Conservation (phyloP, 2,329 filamentous ascomycete genomes). For the Penicillium sp. region DNA sequence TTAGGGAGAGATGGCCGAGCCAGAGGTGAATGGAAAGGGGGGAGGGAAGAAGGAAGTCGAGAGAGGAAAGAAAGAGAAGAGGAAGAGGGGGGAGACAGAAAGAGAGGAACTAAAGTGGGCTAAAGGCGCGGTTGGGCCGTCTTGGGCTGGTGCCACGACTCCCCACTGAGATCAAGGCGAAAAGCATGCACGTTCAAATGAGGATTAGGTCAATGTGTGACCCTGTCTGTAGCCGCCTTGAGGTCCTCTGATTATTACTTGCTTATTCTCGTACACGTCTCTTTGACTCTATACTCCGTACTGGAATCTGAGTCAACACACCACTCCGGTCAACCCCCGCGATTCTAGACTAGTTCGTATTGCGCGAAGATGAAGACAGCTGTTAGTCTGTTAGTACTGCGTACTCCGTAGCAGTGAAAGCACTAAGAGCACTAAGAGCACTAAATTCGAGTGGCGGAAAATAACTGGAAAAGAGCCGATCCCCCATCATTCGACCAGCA, state of each 20-base stretch:
- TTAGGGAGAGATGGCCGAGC: neutral
- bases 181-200: slow-evolving; percentile 34
- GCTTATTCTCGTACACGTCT: neutral
- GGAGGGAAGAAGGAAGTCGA: neutral
- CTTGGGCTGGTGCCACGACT: slow-evolving; percentile 47
- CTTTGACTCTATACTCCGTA: neutral
- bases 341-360: neutral
- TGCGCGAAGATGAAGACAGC: no score
- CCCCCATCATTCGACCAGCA: slow-evolving; percentile 19
- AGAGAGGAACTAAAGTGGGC: slow-evolving; percentile 36
- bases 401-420: no score
- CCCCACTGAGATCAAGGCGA: slow-evolving; percentile 32
- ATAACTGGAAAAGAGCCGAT: slow-evolving; percentile 16
- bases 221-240: slow-evolving; percentile 21
- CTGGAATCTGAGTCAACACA: neutral
- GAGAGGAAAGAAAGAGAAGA: slow-evolving; percentile 8
- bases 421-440: neutral
- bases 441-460: neutral
- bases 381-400: no score
- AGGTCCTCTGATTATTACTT: neutral
- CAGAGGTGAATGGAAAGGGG: slow-evolving; percentile 8
- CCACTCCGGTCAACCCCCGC: neutral
- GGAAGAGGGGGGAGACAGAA: slow-evolving; percentile 26
- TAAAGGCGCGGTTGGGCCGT: slow-evolving; percentile 37
- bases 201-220: slow-evolving; percentile 26